Conservation (phyloP, 148 eudicot genomes). For the Cornus suecica region DNA sequence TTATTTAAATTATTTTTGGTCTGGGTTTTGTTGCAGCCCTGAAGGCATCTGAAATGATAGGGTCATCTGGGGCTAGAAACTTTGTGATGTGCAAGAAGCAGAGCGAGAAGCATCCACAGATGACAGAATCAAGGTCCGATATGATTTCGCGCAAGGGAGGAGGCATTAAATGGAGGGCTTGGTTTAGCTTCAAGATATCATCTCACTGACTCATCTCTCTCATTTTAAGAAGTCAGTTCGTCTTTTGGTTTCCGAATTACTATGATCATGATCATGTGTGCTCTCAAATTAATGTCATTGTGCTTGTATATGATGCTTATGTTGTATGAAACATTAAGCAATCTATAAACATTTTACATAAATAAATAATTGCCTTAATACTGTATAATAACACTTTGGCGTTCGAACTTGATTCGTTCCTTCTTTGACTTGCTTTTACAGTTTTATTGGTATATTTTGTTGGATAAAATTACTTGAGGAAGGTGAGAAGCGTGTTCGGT, state of each 20-base stretch:
- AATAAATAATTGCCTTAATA: too few species aligned
- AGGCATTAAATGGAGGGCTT: slow-evolving; percentile 35
- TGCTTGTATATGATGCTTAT: neutral
- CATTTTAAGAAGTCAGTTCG: neutral
- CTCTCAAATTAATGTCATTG: neutral
- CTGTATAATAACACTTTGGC: neutral
- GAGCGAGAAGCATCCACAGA: slow-evolving; percentile 24
- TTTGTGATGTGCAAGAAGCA: slow-evolving; percentile 56
- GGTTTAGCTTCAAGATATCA: slow-evolving; percentile 39
- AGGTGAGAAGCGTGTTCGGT: neutral
- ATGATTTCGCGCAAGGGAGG: slow-evolving; percentile 20
- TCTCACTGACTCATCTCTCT: slow-evolving; percentile 12
- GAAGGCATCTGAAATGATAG: slow-evolving; percentile 44
- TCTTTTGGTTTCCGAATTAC: neutral
- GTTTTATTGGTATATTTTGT: neutral
- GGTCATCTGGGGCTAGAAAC: slow-evolving; percentile 48
- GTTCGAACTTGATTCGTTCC: neutral
- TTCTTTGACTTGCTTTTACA: neutral
- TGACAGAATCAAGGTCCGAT: slow-evolving; percentile 23
- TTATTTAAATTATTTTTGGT: neutral
- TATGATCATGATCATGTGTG: neutral
- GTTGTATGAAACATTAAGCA: neutral
- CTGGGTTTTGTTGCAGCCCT: slow-evolving; percentile 24
- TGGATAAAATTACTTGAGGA: neutral
- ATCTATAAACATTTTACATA: neutral